These are phyloP conservation scores for Alternaria solani DNA, from an alignment of 2,329 filamentous ascomycete species.

Conservation along the genomic window DNA sequence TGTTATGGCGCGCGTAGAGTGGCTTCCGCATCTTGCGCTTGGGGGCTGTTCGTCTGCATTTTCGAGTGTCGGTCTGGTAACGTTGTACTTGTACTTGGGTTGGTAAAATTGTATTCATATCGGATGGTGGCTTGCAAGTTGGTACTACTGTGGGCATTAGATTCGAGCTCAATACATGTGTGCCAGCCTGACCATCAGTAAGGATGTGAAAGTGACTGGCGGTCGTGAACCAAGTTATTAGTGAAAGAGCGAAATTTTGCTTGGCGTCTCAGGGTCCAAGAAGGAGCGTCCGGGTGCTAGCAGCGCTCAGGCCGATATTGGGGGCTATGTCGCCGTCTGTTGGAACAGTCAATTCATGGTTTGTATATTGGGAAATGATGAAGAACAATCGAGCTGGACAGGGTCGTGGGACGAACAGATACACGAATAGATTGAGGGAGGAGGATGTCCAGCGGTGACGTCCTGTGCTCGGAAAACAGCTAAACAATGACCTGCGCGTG, in stretches of 20 bases:
- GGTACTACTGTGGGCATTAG: neutral
- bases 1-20: slow-evolving; percentile 12
- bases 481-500: neutral
- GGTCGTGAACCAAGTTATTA: neutral
- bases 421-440: slow-evolving; percentile 1
- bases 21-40: slow-evolving; percentile 26
- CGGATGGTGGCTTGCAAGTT: neutral
- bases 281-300: neutral
- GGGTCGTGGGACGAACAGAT: neutral
- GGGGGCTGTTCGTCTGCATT: slow-evolving; percentile 30
- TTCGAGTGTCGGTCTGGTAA: slow-evolving; percentile 21
- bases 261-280: neutral
- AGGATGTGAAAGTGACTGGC: neutral
- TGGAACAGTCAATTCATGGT: neutral
- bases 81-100: slow-evolving; percentile 11
- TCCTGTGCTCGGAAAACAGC: neutral
- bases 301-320: neutral
- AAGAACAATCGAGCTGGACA: neutral
- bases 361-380: neutral
- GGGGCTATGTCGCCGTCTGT: neutral
- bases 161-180: neutral
- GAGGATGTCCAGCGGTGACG: neutral
- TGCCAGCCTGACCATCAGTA: neutral
- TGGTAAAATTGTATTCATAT: neutral
- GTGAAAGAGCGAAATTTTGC: neutral